Evolutionary conservation across 208 protist genomes (phyloP), one percentile per base, ranked within the genome.

Genomic region (Strigomonas culicis): DNA sequence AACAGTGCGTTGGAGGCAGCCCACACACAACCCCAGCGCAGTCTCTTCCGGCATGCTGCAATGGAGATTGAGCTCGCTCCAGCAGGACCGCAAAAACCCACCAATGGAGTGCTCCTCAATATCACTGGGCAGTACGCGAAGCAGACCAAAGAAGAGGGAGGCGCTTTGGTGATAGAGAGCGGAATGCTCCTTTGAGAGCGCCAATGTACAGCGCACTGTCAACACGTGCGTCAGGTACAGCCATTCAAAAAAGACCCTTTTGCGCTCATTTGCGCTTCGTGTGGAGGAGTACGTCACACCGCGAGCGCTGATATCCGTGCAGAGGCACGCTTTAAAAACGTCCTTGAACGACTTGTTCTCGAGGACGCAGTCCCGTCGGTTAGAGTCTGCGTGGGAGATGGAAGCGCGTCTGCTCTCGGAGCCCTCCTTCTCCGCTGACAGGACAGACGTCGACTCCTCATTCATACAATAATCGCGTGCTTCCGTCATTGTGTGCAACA

Each of bases 1-100:
- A 7, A 43, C 21, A 6, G 31, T 34, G n/a, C 32, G 24, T 24
- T 36, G 58, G 10, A 72, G 52, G 36, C 65, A 44, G 25, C n/a
- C 27, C 17, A 64, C 4, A 60, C 56, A 72, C 32, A 21, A 30
- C 22, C 8, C 34, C 24, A 72, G 2, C 41, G 57, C 57, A 34
- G 66, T 28, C 19, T 59, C 66, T 1, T 63, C 30, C 7, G 75
- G 67, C 72, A 77, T 77, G 57, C 64, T 65, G 53, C 68, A 80
- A 32, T 82, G 77, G 19, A 84, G 44, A 22, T 74, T 60, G 50
- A 93, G 79, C 62, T 85, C 81, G 19, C 80, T 71, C 87, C 87
- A 93, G 59, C 74, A 84, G 68, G 77, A 85, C 30, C 44, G 49
- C 22, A 90, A 53, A 69, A 90, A 93, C 19, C 30, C 70, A 15